Base-by-base conservation (phyloP, 2,329 filamentous ascomycete species). In the Eurotiales sp. region DNA sequence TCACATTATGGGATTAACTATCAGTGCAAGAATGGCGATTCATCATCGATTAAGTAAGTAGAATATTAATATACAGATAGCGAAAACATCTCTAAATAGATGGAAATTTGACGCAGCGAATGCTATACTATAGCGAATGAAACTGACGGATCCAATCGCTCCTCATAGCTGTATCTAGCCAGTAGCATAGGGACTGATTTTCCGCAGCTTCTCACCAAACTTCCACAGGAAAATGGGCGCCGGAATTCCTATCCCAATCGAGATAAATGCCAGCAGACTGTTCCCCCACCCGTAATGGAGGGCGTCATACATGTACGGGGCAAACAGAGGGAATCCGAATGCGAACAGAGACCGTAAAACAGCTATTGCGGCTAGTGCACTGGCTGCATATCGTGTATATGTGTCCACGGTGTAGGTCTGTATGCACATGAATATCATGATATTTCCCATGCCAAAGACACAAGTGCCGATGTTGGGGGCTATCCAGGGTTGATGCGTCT, bases 381-480 rank as follows among this genome's bases (percentile, higher is more conserved):
- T 71, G 6, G 71, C 71, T 14, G 70, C 70, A 45, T 60, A 72
- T 3, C 61, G 57, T 14, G 68, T 65, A 46, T 73, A 73, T 5
- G 67, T 57, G 52, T 73, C 70, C 1, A 73, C 65, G 47, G 69
- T 60, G 46, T 73, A 73, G 0, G 72, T 79, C 39, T 75, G 72
- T 40, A 71, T 68, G 47, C 70, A 72, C 56, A 75, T 72, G 53
- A 73, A 74, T 0, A 65, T 64, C 21, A 73, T 64, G 19, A 75
- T 75, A 1, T 61, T 68, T 51, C 78, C 77, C 2, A 70, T 71
- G 4, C 73, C 72, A 50, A 82, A 76, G 0, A 83, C 56, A 0
- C 65, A 66, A 0, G 77, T 75, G 0, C 80, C 78, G 36, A 81
- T 74, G 49, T 82, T 77, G 0, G 80, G 77, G 46, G 76, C 68